Evolutionary conservation across 2,329 filamentous ascomycete species (phyloP), one percentile per base, ranked within the genome.

Genomic region (Fusarium euwallaceae): DNA sequence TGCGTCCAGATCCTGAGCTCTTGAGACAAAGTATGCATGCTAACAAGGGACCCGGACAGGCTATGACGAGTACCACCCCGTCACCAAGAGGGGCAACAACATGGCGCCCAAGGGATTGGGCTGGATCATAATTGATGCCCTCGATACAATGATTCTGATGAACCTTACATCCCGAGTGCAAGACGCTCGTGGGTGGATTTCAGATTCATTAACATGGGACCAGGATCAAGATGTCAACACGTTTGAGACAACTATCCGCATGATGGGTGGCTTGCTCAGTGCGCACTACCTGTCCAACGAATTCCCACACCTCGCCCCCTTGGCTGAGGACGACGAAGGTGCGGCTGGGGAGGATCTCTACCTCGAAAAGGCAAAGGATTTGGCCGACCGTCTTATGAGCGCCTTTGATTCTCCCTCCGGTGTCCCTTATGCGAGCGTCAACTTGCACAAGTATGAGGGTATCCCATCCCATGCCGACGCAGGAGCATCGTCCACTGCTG

Each of bases 71-170:
- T 99, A 94, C 81, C 91, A 94, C 78, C 97, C 97, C 2, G 85
- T 96, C 32, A 91, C 93, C 7, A 97, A 97, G 81, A 91, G 86
- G 20, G 94, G 95, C 60, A 88, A 87, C 61, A 92, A 97, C 78
- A 98, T 99, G 96, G 92, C 95, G 8, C 89, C 93, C 4, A 92
- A 94, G 72, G 97, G 96, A 29, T 88, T 99, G 84, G 97, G 97
- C 34, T 99, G 97, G 97, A 98, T 98, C 79, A 98, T 99, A 72
- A 93, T 99, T 67, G 97, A 99, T 84, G 92, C 96, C 14, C 87
- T 99, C 73, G 97, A 99, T 83, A 99, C 97, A 1, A 90, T 98
- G 88, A 99, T 99, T 86, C 87, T 99, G 71, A 99, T 99, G 97
- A 98, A 98, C 82, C 88, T 98, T 74, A 98, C 96, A 16, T 93